Conservation (phyloP, 2,329 filamentous ascomycete genomes). For the Venturia aucupariae region DNA sequence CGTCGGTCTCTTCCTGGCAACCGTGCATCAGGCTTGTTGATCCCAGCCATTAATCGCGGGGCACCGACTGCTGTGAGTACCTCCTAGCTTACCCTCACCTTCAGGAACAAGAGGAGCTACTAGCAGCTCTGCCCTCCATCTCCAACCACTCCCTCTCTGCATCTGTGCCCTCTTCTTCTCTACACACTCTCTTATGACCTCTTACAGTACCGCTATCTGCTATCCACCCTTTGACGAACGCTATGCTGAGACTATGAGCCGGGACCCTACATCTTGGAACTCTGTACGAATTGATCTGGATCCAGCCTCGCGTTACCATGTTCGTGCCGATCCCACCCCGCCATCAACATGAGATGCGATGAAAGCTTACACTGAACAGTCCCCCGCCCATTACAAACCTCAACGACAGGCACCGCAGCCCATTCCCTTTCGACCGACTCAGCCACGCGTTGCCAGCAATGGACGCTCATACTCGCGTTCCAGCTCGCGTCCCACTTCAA, state of each 20-base stretch:
- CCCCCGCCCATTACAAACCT: background rate
- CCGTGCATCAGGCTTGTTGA: background rate
- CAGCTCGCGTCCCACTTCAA: conserved; percentile 4
- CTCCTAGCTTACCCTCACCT: no score
- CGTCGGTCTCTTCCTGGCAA: background rate
- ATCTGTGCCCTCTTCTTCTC: conserved; percentile 6
- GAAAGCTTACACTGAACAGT: conserved; percentile 3
- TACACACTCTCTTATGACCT: conserved; percentile 7
- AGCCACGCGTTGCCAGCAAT: conserved; percentile 3
- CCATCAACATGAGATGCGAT: background rate
- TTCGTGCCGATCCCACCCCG: background rate
- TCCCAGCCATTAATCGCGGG: conserved; percentile 3
- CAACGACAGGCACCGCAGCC: conserved; percentile 6
- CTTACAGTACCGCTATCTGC: conserved; percentile 4
- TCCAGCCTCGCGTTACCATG: conserved; percentile 5
- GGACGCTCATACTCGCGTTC: conserved; percentile 9
- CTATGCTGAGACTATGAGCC: conserved; percentile 8
- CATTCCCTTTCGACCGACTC: conserved; percentile 9
- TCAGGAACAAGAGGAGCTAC: background rate
- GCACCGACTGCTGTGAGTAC: background rate
- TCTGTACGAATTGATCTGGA: conserved; percentile 7
- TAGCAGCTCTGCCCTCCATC: background rate
- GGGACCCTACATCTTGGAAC: conserved; percentile 3
- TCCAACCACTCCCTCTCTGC: conserved; percentile 3
- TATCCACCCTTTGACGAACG: conserved; percentile 2